Evolutionary conservation across 2,329 filamentous ascomycete genomes (phyloP).

Genomic region (Diaporthe sp.): DNA sequence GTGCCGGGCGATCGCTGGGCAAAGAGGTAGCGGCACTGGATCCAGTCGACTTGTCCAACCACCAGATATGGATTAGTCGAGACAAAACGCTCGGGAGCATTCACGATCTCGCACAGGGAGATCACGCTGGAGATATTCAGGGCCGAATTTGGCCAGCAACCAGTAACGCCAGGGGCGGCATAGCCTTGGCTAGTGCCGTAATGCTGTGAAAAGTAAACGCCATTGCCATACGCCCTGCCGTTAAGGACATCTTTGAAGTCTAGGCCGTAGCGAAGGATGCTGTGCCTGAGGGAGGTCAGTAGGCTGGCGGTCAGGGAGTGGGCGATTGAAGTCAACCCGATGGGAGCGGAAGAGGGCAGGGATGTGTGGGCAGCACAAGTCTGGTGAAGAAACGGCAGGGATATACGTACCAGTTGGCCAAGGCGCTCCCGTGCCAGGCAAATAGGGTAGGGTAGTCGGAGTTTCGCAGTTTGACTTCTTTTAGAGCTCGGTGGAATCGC

Average conservation of each 20-base stretch:
- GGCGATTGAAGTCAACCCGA: not conserved
- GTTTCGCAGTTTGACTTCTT: constrained; percentile 46
- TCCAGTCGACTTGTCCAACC: constrained; percentile 84
- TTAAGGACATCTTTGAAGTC: constrained; percentile 75
- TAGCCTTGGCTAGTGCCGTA: constrained; percentile 65
- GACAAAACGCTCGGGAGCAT: constrained; percentile 74
- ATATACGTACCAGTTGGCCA: constrained; percentile 34
- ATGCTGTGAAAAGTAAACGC: constrained; percentile 82
- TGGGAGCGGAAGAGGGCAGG: too few relatives aligned
- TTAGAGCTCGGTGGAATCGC: constrained; percentile 76
- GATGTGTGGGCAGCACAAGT: too few relatives aligned
- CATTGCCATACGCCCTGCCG: constrained; percentile 82
- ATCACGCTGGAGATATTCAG: constrained; percentile 73
- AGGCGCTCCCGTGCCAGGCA: constrained; percentile 68
- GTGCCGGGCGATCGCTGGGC: constrained; percentile 49
- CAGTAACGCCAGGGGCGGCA: constrained; percentile 18
- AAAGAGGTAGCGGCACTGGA: constrained; percentile 89
- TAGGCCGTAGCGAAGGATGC: constrained; percentile 86
- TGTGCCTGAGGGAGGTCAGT: constrained; percentile 63
- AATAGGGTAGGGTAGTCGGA: constrained; percentile 37
- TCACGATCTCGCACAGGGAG: constrained; percentile 89
- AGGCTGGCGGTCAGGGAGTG: not conserved
- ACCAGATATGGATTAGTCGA: constrained; percentile 75
- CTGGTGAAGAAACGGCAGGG: not conserved
- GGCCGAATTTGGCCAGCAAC: constrained; percentile 76